Percentiles rank a stretch among this genome's conserved stretches.
phyloP scores from a whole-genome alignment of 2,329 filamentous ascomycete genomes.

The Microcyclospora pomicola region DNA sequence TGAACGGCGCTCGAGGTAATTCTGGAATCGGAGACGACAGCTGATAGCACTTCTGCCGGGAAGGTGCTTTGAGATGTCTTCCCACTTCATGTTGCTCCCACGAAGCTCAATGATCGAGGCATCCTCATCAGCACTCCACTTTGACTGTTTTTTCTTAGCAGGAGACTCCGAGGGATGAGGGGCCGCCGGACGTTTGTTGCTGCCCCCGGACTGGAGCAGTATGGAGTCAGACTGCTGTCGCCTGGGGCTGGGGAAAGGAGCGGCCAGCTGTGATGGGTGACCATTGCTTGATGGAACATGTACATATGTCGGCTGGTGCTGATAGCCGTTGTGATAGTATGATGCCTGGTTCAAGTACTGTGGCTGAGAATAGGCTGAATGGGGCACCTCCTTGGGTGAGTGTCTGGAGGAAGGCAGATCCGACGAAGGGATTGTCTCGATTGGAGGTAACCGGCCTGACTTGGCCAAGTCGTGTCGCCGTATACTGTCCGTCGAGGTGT shows the following conservation, averaged over 20 bases:
- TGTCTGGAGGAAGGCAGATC: no score
- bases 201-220: slow-evolving; percentile 30
- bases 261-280: slow-evolving; percentile 7
- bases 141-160: slow-evolving; percentile 89
- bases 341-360: slow-evolving; percentile 2
- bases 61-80: slow-evolving; percentile 85
- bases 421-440: slow-evolving; percentile 1
- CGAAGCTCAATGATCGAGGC: slow-evolving; percentile 85
- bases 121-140: slow-evolving; percentile 91
- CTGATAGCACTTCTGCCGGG: slow-evolving; percentile 88
- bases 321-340: slow-evolving; percentile 5
- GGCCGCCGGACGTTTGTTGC: slow-evolving; percentile 28
- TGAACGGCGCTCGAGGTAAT: slow-evolving; percentile 82
- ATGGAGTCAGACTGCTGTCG: slow-evolving; percentile 5
- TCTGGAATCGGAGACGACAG: slow-evolving; percentile 89
- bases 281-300: slow-evolving; percentile 16
- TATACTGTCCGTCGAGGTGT: slow-evolving; percentile 15
- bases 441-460: slow-evolving; percentile 9
- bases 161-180: slow-evolving; percentile 45
- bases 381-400: no score
- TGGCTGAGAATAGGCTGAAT: neutral
- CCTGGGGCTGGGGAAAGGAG: neutral
- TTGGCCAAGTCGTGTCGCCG: slow-evolving; percentile 14
- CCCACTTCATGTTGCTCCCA: slow-evolving; percentile 92
- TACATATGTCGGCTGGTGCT: slow-evolving; percentile 7